Evolutionary conservation across 345 rosid genomes (phyloP).

Genomic region (Brassica juncea): DNA sequence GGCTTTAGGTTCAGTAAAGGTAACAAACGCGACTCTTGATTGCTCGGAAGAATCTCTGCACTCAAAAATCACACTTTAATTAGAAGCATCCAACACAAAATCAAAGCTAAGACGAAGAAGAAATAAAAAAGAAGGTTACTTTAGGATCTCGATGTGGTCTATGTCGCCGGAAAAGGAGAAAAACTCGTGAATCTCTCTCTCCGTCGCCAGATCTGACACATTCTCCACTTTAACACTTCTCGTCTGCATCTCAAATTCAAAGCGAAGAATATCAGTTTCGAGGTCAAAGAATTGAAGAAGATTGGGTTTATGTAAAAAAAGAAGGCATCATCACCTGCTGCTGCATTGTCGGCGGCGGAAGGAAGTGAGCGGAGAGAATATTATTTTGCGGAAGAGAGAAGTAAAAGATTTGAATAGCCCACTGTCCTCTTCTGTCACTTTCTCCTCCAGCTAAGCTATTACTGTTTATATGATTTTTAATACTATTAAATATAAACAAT

Average conservation of each 20-base stretch:
- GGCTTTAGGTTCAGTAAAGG: constrained; percentile 83
- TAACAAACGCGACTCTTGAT: constrained; percentile 68
- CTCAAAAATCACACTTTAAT: not conserved
- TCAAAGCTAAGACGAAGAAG: not conserved
- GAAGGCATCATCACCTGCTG: constrained; percentile 1
- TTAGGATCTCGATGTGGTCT: constrained; percentile 60
- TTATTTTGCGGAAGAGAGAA: constrained; percentile 14
- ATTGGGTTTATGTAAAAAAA: not conserved
- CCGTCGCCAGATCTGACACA: constrained; percentile 92
- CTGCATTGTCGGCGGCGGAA: constrained; percentile 24
- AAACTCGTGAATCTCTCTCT: constrained; percentile 98
- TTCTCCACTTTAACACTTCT: constrained; percentile 83
- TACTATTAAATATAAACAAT: too few species aligned
- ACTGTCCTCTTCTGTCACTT: not conserved
- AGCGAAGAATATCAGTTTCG: not conserved
- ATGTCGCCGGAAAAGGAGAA: constrained; percentile 96
- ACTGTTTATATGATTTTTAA: not conserved
- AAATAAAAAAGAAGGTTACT: constrained; percentile 40
- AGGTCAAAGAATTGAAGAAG: constrained; percentile 1
- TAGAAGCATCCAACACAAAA: not conserved
- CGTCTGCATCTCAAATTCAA: constrained; percentile 41
- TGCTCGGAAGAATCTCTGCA: constrained; percentile 58
- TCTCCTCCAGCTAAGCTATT: constrained; percentile 14
- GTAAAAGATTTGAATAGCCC: constrained; percentile 12
- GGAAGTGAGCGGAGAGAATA: constrained; percentile 11